These are phyloP conservation scores for Clitocybe nebularis DNA, from an alignment of 1,284 basidiomycete species.

Conservation along the genomic window DNA sequence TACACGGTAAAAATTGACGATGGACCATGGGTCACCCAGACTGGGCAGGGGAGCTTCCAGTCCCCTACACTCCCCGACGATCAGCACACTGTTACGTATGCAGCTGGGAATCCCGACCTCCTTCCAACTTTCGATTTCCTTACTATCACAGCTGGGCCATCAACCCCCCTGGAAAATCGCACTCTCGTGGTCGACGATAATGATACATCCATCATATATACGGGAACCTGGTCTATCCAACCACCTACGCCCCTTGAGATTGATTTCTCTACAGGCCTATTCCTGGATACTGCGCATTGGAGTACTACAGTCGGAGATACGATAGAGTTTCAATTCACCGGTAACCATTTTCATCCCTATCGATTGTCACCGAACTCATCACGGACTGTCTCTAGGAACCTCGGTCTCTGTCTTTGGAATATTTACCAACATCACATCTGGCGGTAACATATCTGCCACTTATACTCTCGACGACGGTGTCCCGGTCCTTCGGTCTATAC, in stretches of 20 bases:
- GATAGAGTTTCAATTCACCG: conserved; percentile 30
- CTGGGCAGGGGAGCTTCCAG: conserved; percentile 25
- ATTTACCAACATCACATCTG: conserved; percentile 21
- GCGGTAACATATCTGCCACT: conserved; percentile 27
- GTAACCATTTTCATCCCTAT: conserved; percentile 16
- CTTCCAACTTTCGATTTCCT: conserved; percentile 34
- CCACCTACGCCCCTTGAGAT: conserved; percentile 17
- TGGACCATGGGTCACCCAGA: conserved; percentile 22
- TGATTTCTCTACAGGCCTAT: conserved; percentile 25
- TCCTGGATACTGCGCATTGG: conserved; percentile 32
- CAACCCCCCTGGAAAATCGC: conserved; percentile 28
- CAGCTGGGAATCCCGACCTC: conserved; percentile 19
- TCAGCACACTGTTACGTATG: conserved; percentile 32
- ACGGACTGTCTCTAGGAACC: conserved; percentile 23
- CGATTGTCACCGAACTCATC: no score
- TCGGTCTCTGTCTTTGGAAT: conserved; percentile 33
- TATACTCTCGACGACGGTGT: conserved; percentile 31
- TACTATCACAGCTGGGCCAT: conserved; percentile 29
- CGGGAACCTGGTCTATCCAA: conserved; percentile 28
- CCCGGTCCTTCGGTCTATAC: conserved; percentile 18
- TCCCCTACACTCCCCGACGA: conserved; percentile 30
- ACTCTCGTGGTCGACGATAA: conserved; percentile 35
- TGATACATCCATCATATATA: conserved; percentile 25
- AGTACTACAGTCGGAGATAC: conserved; percentile 30
- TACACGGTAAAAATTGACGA: conserved; percentile 33